Conservation (phyloP, 441 rosid species). For the Eutrema salsugineum region DNA sequence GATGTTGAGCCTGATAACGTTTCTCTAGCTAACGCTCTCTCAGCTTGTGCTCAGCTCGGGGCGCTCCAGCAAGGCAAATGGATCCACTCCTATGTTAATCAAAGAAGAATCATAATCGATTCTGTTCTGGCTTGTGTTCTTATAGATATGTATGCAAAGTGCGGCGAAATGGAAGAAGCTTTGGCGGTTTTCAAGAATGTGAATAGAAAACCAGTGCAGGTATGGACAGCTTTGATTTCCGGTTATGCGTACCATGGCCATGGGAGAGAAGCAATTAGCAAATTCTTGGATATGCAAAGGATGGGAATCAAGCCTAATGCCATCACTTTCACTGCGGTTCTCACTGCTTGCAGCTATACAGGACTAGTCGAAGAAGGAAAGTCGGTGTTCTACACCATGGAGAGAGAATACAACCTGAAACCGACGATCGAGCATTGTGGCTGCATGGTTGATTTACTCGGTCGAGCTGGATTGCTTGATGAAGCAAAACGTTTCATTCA, state of each 20-base stretch:
- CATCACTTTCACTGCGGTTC: conserved; percentile 51
- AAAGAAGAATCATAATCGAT: conserved; percentile 25
- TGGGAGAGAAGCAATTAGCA: conserved; percentile 46
- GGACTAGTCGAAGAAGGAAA: conserved; percentile 54
- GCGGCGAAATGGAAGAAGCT: conserved; percentile 57
- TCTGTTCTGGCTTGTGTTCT: conserved; percentile 45
- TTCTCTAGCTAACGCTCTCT: conserved; percentile 41
- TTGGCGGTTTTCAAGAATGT: conserved; percentile 31
- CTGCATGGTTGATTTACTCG: conserved; percentile 59
- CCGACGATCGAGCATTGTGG: conserved; percentile 63
- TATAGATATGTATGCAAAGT: conserved; percentile 57
- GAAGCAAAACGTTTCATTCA: conserved; percentile 42
- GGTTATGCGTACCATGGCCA: conserved; percentile 53
- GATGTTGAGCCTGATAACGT: conserved; percentile 48
- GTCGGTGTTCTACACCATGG: conserved; percentile 40
- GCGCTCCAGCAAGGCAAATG: conserved; percentile 65
- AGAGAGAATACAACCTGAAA: conserved; percentile 34
- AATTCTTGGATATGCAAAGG: conserved; percentile 46
- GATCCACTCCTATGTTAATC: conserved; percentile 44
- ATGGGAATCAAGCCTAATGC: conserved; percentile 48
- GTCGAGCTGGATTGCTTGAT: conserved; percentile 53
- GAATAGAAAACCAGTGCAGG: conserved; percentile 37
- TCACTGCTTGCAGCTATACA: conserved; percentile 57
- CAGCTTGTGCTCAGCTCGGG: conserved; percentile 65
- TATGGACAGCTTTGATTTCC: conserved; percentile 61